Conservation (phyloP, 169 alveolate genomes). For the Cryptosporidium bovis region DNA sequence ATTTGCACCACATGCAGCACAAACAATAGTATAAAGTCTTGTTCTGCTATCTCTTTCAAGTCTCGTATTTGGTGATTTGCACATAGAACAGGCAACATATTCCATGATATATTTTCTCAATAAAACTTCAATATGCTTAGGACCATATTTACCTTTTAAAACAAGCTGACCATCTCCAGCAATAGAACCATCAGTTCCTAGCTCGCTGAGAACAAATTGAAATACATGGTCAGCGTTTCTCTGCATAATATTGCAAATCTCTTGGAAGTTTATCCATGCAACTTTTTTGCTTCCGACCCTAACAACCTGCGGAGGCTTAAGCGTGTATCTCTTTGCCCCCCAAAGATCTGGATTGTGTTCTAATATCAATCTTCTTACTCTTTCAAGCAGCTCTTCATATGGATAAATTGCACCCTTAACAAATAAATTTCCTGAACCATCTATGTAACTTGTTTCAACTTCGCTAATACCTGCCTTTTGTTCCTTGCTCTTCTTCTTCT, state of each 20-base stretch:
- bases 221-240: conserved; percentile 93
- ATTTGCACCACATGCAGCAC: conserved; percentile 94
- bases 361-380: conserved; percentile 87
- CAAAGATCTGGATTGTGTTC: conserved; percentile 90
- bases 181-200: conserved; percentile 88
- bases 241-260: conserved; percentile 90
- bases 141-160: conserved; percentile 92
- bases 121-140: conserved; percentile 92
- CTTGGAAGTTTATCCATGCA: conserved; percentile 94
- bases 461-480: conserved; percentile 79
- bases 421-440: conserved; percentile 85
- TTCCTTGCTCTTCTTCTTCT: conserved; percentile 84
- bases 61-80: conserved; percentile 92
- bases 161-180: conserved; percentile 95
- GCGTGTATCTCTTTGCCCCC: conserved; percentile 88
- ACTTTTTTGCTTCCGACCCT: conserved; percentile 95
- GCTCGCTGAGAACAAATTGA: conserved; percentile 92
- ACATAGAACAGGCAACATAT: conserved; percentile 94
- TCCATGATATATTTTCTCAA: conserved; percentile 92
- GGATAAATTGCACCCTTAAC: conserved; percentile 87
- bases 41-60: conserved; percentile 91
- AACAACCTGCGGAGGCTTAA: conserved; percentile 94
- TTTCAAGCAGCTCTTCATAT: conserved; percentile 87
- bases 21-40: conserved; percentile 89
- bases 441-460: conserved; percentile 76